Evolutionary conservation across 352 stramenopile genomes (phyloP), one percentile per base, ranked within the genome.

Genomic region (Phytophthora sojae): DNA sequence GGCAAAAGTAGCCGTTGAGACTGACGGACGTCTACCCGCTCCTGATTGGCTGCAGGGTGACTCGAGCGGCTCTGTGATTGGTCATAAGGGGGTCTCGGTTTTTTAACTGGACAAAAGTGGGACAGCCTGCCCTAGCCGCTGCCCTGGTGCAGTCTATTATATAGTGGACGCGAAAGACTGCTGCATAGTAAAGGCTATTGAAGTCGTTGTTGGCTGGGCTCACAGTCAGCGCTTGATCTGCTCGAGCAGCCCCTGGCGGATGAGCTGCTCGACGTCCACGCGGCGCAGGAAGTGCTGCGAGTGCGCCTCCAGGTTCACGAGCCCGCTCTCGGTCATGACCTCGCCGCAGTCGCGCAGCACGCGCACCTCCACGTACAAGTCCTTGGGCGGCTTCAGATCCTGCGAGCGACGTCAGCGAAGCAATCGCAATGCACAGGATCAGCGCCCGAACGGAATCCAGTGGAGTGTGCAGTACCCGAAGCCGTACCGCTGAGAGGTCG

Each of bases 301-400:
- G 68, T 97, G 94, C 14, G 76, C 83, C 45, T 94, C 78, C 35
- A 98, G 75, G 73, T 97, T 95, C 55, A 98, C 83, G 53, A 94
- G 61, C 5, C 88, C 93, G 70, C 86, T 95, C 70, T 98, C 92
- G 14, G 92, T 98, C 83, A 97, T 96, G 64, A 98, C 87, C 71
- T 98, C 93, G 56, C 89, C 90, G 59, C 90, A 97, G 71, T 96
- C 89, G 53, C 87, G 82, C 65, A 97, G 73, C 47, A 97, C 90
- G 58, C 91, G 91, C 55, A 98, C 91, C 76, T 97, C 89, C 12
- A 97, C 81, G 68, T 92, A 97, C 67, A 98, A 82, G 57, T 98
- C 92, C 79, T 97, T 97, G 6, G 93, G 93, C 21, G 93, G 93
- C 57, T 95, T 89, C 63, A 86, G 73, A 71, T 95, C 89, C 89